Percentiles rank a stretch among this genome's conserved stretches.
Evolutionary conservation across 768 basidiomycete genomes (phyloP).

Genomic region (Lanmaoa pseudosensibilis): DNA sequence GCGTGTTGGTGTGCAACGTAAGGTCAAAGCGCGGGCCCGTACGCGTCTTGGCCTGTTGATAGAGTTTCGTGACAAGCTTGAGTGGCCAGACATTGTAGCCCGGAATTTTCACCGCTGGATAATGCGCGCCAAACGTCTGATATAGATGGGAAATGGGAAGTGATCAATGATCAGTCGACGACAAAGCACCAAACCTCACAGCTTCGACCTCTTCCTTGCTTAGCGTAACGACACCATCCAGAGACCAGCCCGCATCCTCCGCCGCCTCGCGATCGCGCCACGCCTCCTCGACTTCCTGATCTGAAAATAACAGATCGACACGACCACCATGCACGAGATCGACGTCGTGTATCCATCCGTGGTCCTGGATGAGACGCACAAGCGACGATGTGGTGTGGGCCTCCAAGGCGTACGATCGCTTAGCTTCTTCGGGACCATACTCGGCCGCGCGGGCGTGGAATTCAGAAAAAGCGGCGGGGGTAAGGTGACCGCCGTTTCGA

Average conservation of each 20-base stretch:
- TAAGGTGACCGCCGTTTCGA: slow-evolving; percentile 78
- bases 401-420: slow-evolving; percentile 56
- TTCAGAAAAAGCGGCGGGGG: slow-evolving; percentile 45
- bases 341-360: slow-evolving; percentile 47
- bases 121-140: slow-evolving; percentile 38
- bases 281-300: slow-evolving; percentile 41
- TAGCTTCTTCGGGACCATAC: slow-evolving; percentile 57
- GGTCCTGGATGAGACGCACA: slow-evolving; percentile 45
- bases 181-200: slow-evolving; percentile 34
- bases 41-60: slow-evolving; percentile 39
- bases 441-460: slow-evolving; percentile 40
- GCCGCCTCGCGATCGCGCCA: slow-evolving; percentile 55
- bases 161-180: not conserved
- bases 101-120: slow-evolving; percentile 51
- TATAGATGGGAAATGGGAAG: too few species aligned
- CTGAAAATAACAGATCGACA: slow-evolving; percentile 47
- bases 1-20: slow-evolving; percentile 69
- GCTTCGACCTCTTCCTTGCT: slow-evolving; percentile 44
- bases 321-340: slow-evolving; percentile 64
- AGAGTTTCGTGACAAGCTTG: slow-evolving; percentile 75
- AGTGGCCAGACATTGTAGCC: slow-evolving; percentile 76
- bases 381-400: slow-evolving; percentile 51
- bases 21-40: slow-evolving; percentile 41
- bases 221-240: slow-evolving; percentile 48
- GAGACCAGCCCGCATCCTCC: slow-evolving; percentile 47